Conservation (phyloP, 2,329 filamentous ascomycete genomes). For the Alternaria panax region DNA sequence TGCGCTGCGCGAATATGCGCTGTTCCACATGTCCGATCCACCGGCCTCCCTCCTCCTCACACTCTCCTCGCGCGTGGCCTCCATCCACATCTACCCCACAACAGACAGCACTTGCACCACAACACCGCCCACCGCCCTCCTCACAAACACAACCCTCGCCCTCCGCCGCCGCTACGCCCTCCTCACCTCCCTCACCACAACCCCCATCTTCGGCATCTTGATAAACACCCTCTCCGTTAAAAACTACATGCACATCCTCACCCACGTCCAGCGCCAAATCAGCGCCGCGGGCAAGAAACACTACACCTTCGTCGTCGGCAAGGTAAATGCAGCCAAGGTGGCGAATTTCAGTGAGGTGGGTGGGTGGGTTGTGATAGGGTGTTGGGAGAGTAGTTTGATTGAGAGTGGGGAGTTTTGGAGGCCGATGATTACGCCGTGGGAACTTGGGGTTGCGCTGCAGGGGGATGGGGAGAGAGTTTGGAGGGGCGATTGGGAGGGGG, state of each 20-base stretch:
- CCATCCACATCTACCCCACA: constrained; percentile 79
- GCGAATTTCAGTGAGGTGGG: constrained; percentile 96
- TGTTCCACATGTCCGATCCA: constrained; percentile 87
- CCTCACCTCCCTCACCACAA: constrained; percentile 79
- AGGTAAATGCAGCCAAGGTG: constrained; percentile 92
- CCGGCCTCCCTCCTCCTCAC: constrained; percentile 85
- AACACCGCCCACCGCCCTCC: constrained; percentile 44
- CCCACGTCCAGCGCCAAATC: constrained; percentile 76
- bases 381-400: constrained; percentile 94
- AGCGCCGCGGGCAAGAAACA: constrained; percentile 86
- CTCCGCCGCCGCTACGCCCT: constrained; percentile 89
- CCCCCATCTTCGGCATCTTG: constrained; percentile 87
- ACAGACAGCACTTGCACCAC: constrained; percentile 52
- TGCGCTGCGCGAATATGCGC: constrained; percentile 70
- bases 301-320: constrained; percentile 96
- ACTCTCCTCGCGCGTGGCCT: constrained; percentile 80
- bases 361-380: constrained; percentile 96
- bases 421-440: constrained; percentile 93
- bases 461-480: constrained; percentile 79
- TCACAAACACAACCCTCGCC: constrained; percentile 61
- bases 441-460: constrained; percentile 79
- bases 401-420: constrained; percentile 89
- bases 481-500: constrained; percentile 88
- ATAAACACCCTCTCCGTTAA: constrained; percentile 94
- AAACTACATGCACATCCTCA: constrained; percentile 85